Evolutionary conservation across 2,329 filamentous ascomycete genomes (phyloP).

Genomic region (Akanthomyces lecanii): DNA sequence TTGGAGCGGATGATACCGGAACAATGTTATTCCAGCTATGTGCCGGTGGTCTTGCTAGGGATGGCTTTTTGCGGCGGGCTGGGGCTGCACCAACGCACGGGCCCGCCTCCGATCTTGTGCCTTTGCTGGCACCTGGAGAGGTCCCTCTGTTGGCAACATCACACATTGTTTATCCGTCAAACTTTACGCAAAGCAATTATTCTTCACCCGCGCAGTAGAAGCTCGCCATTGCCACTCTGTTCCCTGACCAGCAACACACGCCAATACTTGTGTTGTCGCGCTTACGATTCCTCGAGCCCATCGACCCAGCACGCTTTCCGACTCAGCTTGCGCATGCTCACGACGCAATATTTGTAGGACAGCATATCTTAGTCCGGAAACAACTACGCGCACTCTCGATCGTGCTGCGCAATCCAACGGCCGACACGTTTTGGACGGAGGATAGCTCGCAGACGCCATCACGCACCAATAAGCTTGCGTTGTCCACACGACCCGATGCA

Average conservation of each 20-base stretch:
- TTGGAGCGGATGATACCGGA: slow-evolving; percentile 7
- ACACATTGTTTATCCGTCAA: slow-evolving; percentile 7
- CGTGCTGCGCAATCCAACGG: background rate
- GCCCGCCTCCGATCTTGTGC: slow-evolving; percentile 1
- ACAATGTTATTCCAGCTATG: slow-evolving; percentile 7
- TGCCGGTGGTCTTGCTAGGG: background rate
- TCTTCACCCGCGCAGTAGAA: background rate
- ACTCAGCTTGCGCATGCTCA: background rate
- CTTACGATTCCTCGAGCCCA: background rate
- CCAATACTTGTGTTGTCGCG: background rate
- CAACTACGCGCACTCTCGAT: background rate
- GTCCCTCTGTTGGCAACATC: background rate
- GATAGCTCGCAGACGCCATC: background rate
- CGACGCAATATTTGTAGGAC: slow-evolving; percentile 12
- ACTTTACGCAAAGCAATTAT: background rate
- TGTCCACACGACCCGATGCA: slow-evolving; percentile 10
- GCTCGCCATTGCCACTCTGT: background rate
- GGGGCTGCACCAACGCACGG: slow-evolving; percentile 1
- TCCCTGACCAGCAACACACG: background rate
- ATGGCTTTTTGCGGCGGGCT: background rate
- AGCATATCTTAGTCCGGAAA: slow-evolving; percentile 4
- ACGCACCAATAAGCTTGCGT: background rate
- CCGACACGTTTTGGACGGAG: background rate
- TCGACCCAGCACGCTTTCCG: background rate
- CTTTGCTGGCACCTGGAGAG: slow-evolving; percentile 3